Evolutionary conservation across 106 monocot genomes (phyloP), one percentile per base, ranked within the genome.

Genomic region (Dendrobium catenatum): DNA sequence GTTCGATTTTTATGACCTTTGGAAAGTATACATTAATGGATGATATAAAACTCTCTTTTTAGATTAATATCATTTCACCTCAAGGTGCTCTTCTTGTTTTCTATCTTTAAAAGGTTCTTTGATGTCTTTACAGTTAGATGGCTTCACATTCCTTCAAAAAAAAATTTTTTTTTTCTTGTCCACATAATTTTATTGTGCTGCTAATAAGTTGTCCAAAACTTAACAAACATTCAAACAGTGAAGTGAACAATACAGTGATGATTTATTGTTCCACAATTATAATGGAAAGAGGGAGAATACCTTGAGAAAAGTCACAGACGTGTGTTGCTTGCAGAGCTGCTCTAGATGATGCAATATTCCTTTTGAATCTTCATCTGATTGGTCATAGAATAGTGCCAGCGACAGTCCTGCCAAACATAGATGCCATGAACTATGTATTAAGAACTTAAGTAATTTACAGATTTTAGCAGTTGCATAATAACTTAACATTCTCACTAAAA

Each of bases 281-380:
- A 16, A 55, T 55, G 0, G 13, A 61, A 61, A 61, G n/a, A 22
- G 61, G n/a, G 61, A 61, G 61, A 22, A 20, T n/a, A 91, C 88
- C 88, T 86, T 85, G 58, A 86, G 43, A 72, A 91, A 91, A 70
- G 77, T 78, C 20, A 85, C 59, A n/a, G 82, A 80, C 24, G 88
- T 84, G 22, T 91, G 80, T 86, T 67, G 79, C 47, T 70, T 77
- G 82, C 80, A 42, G 33, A 91, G 80, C 59, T 88, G 59, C 82
- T 83, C 82, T 77, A 88, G 55, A 16, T 59, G 84, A 37, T 84
- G 46, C 22, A 81, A 44, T 76, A 82, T 72, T 20, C 75, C 8
- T 61, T 73, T 80, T 42, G 80, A 79, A 66, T 75, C 41, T 11
- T 88, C 86, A 58, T 79, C 78, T 19, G 64, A 72, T 11, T 83